Evolutionary conservation across 176 grass and related monocot genomes (phyloP), one percentile per base, ranked within the genome.

Genomic region (Phyllostachys edulis): DNA sequence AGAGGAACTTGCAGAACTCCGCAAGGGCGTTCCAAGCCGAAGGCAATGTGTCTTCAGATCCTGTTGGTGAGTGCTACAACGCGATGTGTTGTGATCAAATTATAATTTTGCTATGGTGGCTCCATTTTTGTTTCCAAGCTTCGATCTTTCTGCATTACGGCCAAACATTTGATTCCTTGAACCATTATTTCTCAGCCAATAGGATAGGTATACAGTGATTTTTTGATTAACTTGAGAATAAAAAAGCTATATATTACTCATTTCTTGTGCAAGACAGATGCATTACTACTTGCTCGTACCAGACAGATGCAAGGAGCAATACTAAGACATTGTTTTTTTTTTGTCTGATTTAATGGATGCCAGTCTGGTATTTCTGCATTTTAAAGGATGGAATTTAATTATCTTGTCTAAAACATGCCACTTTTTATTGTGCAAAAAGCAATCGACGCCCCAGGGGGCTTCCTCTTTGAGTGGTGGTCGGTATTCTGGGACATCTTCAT

Each of bases 401-500:
- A 20, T 61, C 38, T 32, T 75, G 15, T 21, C 29, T 73, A 38
- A 74, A 54, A 73, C 14, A 4, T 46, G 44, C 57, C 52, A 59
- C 13, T 9, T 73, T 76, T 23, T 34, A 55, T 63, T 79, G 67
- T 49, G 70, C 77, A 79, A 63, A 17, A 50, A 94, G 92, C 89
- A 5, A 94, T 91, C 44, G 92, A 94, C 57, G 87, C 89, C 41
- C 87, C 92, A 20, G 92, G 92, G 21, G 92, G 89, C 9, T 94
- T 94, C 74, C 92, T 94, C 34, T 89, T 94, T 5, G 92, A 94
- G 62, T 94, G 92, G 89, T 94, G 92, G 89, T 94, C 92, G 5
- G 92, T 94, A 34, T 94, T 94, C 73, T 94, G 92, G 92, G 92
- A 91, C 82, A 91, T 94, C 36, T 94, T 94, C 71, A 94, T 94